A percentile compares a stretch with the other conserved stretches of the same genome.
Conservation (phyloP, 2,329 filamentous ascomycete species). For the Fusarium cyanostomum region DNA sequence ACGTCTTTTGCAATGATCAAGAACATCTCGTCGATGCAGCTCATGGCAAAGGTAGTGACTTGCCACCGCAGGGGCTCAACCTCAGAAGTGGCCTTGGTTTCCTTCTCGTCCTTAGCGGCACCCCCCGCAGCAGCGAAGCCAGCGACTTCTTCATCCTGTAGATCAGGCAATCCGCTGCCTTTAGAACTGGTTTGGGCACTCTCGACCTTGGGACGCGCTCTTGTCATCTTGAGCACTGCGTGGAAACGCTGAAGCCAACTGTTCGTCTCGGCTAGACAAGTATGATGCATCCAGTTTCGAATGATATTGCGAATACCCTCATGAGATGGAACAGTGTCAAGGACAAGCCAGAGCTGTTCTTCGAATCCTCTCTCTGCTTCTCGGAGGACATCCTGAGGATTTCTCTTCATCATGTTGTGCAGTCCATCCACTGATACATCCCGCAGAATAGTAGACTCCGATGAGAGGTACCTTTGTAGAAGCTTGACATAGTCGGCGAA, state of each 20-base stretch:
- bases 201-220: constrained; percentile 69
- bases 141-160: constrained; percentile 96
- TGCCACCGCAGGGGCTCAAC: constrained; percentile 96
- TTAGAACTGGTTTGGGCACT: constrained; percentile 56
- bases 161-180: constrained; percentile 70
- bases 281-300: constrained; percentile 92
- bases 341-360: constrained; percentile 88
- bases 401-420: constrained; percentile 93
- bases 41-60: constrained; percentile 92
- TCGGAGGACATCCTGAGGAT: constrained; percentile 82
- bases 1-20: constrained; percentile 81
- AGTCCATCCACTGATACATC: constrained; percentile 87
- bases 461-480: constrained; percentile 80
- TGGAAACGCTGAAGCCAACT: constrained; percentile 93
- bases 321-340: constrained; percentile 81
- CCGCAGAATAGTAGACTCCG: constrained; percentile 73
- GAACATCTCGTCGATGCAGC: constrained; percentile 85
- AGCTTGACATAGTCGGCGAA: constrained; percentile 84
- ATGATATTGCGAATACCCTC: constrained; percentile 87
- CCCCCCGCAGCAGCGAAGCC: constrained; percentile 86
- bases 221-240: constrained; percentile 86
- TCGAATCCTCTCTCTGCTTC: constrained; percentile 83
- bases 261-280: constrained; percentile 79
- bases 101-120: constrained; percentile 66
- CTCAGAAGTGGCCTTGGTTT: constrained; percentile 61